phyloP scores from a whole-genome alignment of 1,139 yeast genomes.

The Nadsonia starkeyi-henricii region DNA sequence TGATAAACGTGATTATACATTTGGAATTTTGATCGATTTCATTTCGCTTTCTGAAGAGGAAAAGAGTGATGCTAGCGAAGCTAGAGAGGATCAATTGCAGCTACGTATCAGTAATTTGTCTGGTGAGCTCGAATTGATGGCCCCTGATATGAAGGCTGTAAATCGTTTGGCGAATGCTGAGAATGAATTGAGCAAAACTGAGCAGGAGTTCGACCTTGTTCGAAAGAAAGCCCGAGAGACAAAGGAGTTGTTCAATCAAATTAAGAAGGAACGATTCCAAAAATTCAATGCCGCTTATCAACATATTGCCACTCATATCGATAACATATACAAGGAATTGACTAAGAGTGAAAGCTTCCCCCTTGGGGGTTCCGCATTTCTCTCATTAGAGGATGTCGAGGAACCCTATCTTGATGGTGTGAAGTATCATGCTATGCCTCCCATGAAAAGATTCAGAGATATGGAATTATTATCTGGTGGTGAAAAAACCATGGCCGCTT shows the following conservation, averaged over 20 bases:
- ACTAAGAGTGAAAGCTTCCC: constrained; percentile 51
- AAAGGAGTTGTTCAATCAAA: constrained; percentile 41
- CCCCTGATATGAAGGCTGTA: constrained; percentile 71
- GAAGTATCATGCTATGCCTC: constrained; percentile 92
- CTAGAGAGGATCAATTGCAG: constrained; percentile 27
- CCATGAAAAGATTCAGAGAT: constrained; percentile 83
- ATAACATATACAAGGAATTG: constrained; percentile 72
- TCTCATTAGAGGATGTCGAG: constrained; percentile 77
- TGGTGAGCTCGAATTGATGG: constrained; percentile 44
- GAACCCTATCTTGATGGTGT: constrained; percentile 71
- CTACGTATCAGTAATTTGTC: constrained; percentile 39
- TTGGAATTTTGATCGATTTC: constrained; percentile 45
- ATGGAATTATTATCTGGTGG: constrained; percentile 95
- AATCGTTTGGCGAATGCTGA: constrained; percentile 66
- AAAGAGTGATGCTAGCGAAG: constrained; percentile 23
- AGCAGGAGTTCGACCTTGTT: constrained; percentile 49
- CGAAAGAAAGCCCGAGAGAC: constrained; percentile 48
- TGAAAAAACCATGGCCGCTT: constrained; percentile 91
- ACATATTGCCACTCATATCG: constrained; percentile 61
- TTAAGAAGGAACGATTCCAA: constrained; percentile 47
- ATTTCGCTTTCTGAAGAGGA: constrained; percentile 33
- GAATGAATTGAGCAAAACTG: constrained; percentile 43
- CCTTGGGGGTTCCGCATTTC: constrained; percentile 79
- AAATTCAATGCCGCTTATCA: constrained; percentile 59
- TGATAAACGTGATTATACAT: constrained; percentile 26